Conservation (phyloP, 805 yeast species). For the Ogataea philodendri region DNA sequence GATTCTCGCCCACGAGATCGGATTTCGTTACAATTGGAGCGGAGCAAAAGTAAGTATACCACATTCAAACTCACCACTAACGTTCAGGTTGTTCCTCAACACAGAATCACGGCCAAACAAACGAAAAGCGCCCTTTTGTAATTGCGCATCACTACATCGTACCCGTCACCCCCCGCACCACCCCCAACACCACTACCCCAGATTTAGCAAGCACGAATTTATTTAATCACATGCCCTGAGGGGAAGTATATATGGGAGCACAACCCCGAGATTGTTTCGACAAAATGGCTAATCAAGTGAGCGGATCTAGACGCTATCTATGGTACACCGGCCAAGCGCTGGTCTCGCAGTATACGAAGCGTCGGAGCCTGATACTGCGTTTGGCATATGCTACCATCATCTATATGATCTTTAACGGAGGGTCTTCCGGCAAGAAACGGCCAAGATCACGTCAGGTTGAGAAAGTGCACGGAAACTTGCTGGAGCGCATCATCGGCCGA, state of each 20-base stretch:
- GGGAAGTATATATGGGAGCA: slow-evolving; percentile 6
- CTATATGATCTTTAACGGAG: slow-evolving; percentile 29
- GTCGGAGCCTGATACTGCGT: slow-evolving; percentile 24
- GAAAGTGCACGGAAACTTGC: slow-evolving; percentile 1
- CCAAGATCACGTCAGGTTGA: background rate
- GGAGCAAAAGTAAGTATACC: slow-evolving; percentile 55
- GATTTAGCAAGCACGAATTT: slow-evolving; percentile 6
- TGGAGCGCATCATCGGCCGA: slow-evolving; percentile 3
- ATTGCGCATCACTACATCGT: background rate
- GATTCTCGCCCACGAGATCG: slow-evolving; percentile 87
- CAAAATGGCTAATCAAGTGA: slow-evolving; percentile 1
- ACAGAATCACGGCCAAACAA: slow-evolving; percentile 11
- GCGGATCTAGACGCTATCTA: slow-evolving; percentile 12
- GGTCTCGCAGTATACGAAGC: slow-evolving; percentile 21
- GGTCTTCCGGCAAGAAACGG: slow-evolving; percentile 14
- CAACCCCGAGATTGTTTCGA: background rate
- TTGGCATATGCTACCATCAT: slow-evolving; percentile 25
- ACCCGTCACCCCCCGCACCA: background rate
- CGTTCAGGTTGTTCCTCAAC: slow-evolving; percentile 20
- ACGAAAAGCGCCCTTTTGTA: slow-evolving; percentile 5
- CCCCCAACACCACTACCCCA: slow-evolving; percentile 13
- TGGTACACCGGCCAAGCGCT: slow-evolving; percentile 15
- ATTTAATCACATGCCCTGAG: slow-evolving; percentile 13
- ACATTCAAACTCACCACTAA: slow-evolving; percentile 8
- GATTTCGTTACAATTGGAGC: slow-evolving; percentile 72